These are phyloP conservation scores for Penicillium coprophilum DNA, from an alignment of 495 filamentous ascomycete species.

Conservation along the genomic window DNA sequence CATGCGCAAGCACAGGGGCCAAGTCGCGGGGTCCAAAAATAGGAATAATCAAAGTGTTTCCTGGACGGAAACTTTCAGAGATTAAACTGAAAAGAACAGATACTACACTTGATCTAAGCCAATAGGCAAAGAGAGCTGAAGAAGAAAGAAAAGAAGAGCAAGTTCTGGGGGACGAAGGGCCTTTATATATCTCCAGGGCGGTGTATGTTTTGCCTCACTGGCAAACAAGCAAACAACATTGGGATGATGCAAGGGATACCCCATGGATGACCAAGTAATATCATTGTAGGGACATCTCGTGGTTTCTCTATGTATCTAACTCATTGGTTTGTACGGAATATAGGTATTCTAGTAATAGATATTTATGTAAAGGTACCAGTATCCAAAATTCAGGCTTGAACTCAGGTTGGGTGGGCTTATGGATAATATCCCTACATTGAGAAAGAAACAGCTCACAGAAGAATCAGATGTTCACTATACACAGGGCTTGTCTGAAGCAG, in stretches of 20 bases:
- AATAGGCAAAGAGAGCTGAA: conserved; percentile 60
- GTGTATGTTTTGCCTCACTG: background rate
- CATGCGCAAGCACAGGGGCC: conserved; percentile 85
- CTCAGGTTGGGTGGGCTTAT: background rate
- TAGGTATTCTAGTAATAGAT: no score
- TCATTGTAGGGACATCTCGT: no score
- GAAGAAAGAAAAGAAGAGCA: conserved; percentile 50
- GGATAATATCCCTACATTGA: background rate
- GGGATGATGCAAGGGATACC: no score
- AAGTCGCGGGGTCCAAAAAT: conserved; percentile 63
- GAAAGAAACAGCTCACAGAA: conserved; percentile 1
- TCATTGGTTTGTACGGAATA: no score
- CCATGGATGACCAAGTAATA: no score
- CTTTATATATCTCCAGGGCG: background rate
- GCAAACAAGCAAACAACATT: background rate
- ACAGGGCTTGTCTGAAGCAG: conserved; percentile 32
- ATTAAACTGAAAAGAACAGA: conserved; percentile 99
- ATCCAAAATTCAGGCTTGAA: background rate
- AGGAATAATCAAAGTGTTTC: conserved; percentile 78
- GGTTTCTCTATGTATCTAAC: no score
- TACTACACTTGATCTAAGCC: conserved; percentile 97
- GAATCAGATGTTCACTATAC: conserved; percentile 36
- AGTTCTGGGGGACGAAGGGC: conserved; percentile 16
- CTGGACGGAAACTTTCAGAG: conserved; percentile 66
- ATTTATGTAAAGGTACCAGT: background rate